Evolutionary conservation across 2,329 filamentous ascomycete species (phyloP).

Genomic region (Rhinocladiella similis): DNA sequence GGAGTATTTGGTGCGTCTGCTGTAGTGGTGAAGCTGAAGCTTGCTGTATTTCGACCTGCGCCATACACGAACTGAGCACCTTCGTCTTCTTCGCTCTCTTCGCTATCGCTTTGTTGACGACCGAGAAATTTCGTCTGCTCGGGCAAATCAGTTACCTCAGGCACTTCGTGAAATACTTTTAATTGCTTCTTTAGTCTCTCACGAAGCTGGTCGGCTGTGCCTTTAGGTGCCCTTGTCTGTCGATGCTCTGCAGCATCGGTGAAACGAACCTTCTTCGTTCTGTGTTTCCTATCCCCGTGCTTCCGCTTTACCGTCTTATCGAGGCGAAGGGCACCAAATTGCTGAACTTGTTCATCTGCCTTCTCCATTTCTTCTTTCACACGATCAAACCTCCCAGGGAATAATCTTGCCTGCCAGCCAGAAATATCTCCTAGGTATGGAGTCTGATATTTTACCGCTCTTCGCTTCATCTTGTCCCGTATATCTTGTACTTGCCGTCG

Average conservation of each 20-base stretch:
- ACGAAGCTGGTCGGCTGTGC: slow-evolving; percentile 2
- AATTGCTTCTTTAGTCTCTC: slow-evolving; percentile 8
- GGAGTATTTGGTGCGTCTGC: neutral
- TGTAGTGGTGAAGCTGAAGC: neutral
- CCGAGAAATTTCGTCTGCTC: neutral
- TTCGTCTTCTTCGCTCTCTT: slow-evolving; percentile 25
- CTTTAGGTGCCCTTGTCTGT: neutral
- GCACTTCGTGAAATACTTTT: slow-evolving; percentile 8
- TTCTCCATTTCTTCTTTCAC: slow-evolving; percentile 8
- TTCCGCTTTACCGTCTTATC: neutral
- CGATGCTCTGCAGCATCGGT: neutral
- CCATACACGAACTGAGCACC: slow-evolving; percentile 21
- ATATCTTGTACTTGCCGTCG: slow-evolving; percentile 21
- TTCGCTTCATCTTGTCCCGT: slow-evolving; percentile 20
- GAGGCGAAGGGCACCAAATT: slow-evolving; percentile 10
- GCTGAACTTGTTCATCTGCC: slow-evolving; percentile 3
- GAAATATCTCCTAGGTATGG: slow-evolving; percentile 4
- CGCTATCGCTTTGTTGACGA: neutral
- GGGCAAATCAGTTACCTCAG: slow-evolving; percentile 1
- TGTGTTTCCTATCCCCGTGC: neutral
- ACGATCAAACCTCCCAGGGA: slow-evolving; percentile 4
- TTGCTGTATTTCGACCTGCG: slow-evolving; percentile 3
- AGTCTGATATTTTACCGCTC: neutral
- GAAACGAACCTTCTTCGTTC: slow-evolving; percentile 13
- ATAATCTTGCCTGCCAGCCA: slow-evolving; percentile 2